Evolutionary conservation across 805 yeast species (phyloP), one percentile per base, ranked within the genome.

Genomic region (Tetrapisispora nanseiensis): DNA sequence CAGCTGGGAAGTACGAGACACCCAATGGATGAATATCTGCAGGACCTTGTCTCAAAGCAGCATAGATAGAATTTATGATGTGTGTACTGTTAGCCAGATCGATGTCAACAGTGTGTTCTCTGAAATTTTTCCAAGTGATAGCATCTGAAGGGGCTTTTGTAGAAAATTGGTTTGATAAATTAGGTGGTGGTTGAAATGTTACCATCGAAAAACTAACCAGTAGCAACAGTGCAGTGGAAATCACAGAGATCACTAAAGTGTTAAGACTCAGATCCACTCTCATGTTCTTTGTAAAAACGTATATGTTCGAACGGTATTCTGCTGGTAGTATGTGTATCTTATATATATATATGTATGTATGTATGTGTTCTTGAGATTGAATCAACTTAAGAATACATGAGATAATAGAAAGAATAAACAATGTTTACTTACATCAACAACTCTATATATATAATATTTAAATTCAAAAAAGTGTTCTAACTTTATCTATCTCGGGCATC

Each of bases 1-100:
- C 69, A 1, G 80, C 84, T 0, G 85, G 82, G 32, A 78, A 67
- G 47, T 68, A 75, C 6, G 75, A 66, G 16, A 78, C 76, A 3
- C 82, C 76, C 12, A 70, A 67, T 0, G 85, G 82, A 39, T 69
- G 64, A 23, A 76, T 49, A 54, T 75, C 75, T 12, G 75, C 61
- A 37, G 69, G 69, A 39, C 72, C 71, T 46, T 74, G 75, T 48
- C 72, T 74, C 40, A 75, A 54, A 1, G 76, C 79, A 31, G 74
- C 71, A 40, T 72, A 62, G 12, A 78, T 67, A 3, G 78, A 67
- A 49, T 75, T 76, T 59, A 78, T 78, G 2, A 78, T 52, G 1
- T 79, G 73, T 0, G 76, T 59, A 22, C 82, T 78, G 47, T 77
- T 76, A 4, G 45, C 58, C 3, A 70, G 50, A 44, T 72, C 72